A percentile compares a stretch with the other conserved stretches of the same genome.
These are phyloP conservation scores for Fraxinus xanthoxyloides DNA, from an alignment of 305 asterid genomes.

Conservation along the genomic window DNA sequence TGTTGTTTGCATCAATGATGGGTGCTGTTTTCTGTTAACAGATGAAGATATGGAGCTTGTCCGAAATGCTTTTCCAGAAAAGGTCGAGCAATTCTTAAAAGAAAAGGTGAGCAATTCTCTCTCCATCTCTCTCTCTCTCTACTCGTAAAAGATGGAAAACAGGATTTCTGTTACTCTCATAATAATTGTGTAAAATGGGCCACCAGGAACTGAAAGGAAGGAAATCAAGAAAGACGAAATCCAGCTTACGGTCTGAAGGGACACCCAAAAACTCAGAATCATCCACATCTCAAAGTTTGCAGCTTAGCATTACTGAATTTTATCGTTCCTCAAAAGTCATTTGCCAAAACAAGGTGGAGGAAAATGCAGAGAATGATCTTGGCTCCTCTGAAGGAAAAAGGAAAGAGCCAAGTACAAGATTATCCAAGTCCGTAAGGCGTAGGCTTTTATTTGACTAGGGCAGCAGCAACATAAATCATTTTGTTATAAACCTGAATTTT, in stretches of 20 bases:
- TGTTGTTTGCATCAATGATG: conserved; percentile 42
- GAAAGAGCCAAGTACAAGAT: conserved; percentile 36
- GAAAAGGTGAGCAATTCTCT: conserved; percentile 51
- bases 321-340: conserved; percentile 65
- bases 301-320: conserved; percentile 70
- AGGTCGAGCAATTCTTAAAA: conserved; percentile 47
- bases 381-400: conserved; percentile 49
- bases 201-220: conserved; percentile 68
- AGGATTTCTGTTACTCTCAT: conserved; percentile 3
- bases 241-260: conserved; percentile 27
- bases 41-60: conserved; percentile 91
- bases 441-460: conserved; percentile 58
- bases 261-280: conserved; percentile 49
- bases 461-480: neutral
- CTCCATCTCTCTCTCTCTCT: conserved; percentile 12
- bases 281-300: conserved; percentile 46
- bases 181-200: conserved; percentile 26
- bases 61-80: conserved; percentile 65
- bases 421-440: conserved; percentile 79
- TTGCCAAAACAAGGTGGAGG: conserved; percentile 39
- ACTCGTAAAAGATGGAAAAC: neutral
- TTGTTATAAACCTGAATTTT: neutral
- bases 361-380: conserved; percentile 24
- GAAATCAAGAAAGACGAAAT: conserved; percentile 50
- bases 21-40: conserved; percentile 58